A percentile compares a stretch with the other conserved stretches of the same genome.
Conservation (phyloP, 2,329 filamentous ascomycete genomes). For the Talaromyces atroroseus region DNA sequence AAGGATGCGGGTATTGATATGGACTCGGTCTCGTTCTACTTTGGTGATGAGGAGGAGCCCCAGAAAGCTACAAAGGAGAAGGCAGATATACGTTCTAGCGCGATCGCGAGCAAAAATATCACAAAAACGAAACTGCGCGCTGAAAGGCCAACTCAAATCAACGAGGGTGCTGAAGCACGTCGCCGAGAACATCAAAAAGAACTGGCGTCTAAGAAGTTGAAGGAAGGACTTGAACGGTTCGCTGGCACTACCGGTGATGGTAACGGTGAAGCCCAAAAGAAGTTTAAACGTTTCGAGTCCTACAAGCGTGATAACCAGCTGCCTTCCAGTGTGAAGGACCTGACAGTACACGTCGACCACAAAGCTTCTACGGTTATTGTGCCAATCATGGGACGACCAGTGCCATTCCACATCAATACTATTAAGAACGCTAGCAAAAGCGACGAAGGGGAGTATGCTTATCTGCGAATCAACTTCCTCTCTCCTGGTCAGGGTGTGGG, state of each 20-base stretch:
- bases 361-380: slow-evolving; percentile 89
- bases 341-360: slow-evolving; percentile 82
- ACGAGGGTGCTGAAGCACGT: slow-evolving; percentile 82
- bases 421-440: slow-evolving; percentile 99
- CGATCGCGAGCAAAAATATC: slow-evolving; percentile 90
- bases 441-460: slow-evolving; percentile 89
- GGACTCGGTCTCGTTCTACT: slow-evolving; percentile 96
- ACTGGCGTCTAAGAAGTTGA: slow-evolving; percentile 78
- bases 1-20: slow-evolving; percentile 86
- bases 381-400: slow-evolving; percentile 93
- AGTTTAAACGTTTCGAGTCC: slow-evolving; percentile 98
- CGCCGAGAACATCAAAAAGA: slow-evolving; percentile 91
- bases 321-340: slow-evolving; percentile 71
- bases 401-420: slow-evolving; percentile 95
- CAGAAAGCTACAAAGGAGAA: slow-evolving; percentile 75
- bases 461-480: slow-evolving; percentile 92
- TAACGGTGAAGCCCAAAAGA: slow-evolving; percentile 90
- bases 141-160: slow-evolving; percentile 78
- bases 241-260: slow-evolving; percentile 76
- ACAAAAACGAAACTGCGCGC: slow-evolving; percentile 88
- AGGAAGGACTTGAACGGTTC: slow-evolving; percentile 78
- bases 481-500: slow-evolving; percentile 96
- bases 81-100: slow-evolving; percentile 74
- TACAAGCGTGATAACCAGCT: slow-evolving; percentile 98
- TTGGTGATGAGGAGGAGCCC: slow-evolving; percentile 86